A percentile compares a stretch with the other conserved stretches of the same genome.
phyloP scores from a whole-genome alignment of 495 filamentous ascomycete genomes.

The Hypoxylon subgilvum region DNA sequence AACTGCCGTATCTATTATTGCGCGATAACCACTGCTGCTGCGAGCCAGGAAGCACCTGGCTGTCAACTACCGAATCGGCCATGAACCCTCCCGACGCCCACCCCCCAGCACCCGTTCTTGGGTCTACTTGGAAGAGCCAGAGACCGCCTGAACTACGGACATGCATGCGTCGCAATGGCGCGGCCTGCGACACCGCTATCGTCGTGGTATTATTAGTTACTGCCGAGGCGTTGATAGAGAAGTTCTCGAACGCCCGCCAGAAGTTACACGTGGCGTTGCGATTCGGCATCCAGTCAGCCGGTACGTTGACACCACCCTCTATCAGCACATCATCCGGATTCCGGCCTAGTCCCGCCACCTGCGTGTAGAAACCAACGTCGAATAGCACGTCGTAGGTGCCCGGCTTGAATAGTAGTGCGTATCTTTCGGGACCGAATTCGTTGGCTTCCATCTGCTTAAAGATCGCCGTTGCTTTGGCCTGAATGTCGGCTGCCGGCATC shows the following conservation, averaged over 20 bases:
- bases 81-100: conserved; percentile 45
- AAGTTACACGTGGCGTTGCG: conserved; percentile 45
- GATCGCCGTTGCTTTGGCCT: conserved; percentile 30
- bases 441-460: conserved; percentile 46
- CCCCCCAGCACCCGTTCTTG: conserved; percentile 39
- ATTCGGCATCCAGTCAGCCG: conserved; percentile 44
- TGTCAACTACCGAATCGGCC: conserved; percentile 42
- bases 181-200: conserved; percentile 43
- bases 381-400: conserved; percentile 41
- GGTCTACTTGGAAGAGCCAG: conserved; percentile 44
- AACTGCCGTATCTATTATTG: conserved; percentile 43
- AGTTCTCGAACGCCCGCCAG: conserved; percentile 44
- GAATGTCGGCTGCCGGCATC: conserved; percentile 35
- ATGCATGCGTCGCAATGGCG: conserved; percentile 40
- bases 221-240: conserved; percentile 39
- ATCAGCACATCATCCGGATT: conserved; percentile 41
- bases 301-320: conserved; percentile 41
- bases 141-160: conserved; percentile 37
- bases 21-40: conserved; percentile 45
- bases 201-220: conserved; percentile 44
- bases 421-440: conserved; percentile 39
- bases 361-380: conserved; percentile 44
- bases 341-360: conserved; percentile 37
- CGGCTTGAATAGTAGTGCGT: conserved; percentile 41
- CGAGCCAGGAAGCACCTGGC: conserved; percentile 39